Conservation (phyloP, 768 basidiomycete species). For the Tulasnella sp. region DNA sequence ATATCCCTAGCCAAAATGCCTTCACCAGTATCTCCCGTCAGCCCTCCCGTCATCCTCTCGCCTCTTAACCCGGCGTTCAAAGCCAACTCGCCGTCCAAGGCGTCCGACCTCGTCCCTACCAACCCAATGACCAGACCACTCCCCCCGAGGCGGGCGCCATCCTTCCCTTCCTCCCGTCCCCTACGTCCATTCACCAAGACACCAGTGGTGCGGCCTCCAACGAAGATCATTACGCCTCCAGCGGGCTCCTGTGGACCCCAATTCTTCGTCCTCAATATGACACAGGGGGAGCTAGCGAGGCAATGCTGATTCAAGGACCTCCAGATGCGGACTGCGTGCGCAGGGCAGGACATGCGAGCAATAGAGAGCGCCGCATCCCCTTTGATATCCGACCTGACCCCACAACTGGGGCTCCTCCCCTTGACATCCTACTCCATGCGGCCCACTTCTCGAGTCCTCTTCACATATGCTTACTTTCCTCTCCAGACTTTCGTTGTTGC, state of each 20-base stretch:
- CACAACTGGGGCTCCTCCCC: too few relatives aligned
- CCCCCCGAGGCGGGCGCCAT: conserved; percentile 35
- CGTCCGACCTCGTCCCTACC: conserved; percentile 30
- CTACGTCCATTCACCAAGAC: conserved; percentile 62
- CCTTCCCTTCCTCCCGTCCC: conserved; percentile 63
- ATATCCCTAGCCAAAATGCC: conserved; percentile 2
- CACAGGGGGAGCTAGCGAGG: conserved; percentile 58
- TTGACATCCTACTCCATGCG: too few relatives aligned
- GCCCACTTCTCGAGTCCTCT: too few relatives aligned
- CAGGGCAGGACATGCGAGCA: too few relatives aligned
- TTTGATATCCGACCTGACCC: too few relatives aligned
- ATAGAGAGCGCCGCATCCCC: too few relatives aligned
- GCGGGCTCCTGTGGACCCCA: conserved; percentile 44
- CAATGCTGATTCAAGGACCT: background rate
- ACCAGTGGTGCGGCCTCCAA: conserved; percentile 25
- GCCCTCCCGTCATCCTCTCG: conserved; percentile 13
- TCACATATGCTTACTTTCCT: too few relatives aligned
- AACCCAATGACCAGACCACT: background rate
- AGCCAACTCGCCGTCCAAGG: conserved; percentile 42
- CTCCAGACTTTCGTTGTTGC: too few relatives aligned
- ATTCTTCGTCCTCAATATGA: conserved; percentile 63
- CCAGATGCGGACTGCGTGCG: too few relatives aligned
- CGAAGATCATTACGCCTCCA: conserved; percentile 71
- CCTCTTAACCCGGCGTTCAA: conserved; percentile 17
- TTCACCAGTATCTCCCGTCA: background rate